These are phyloP conservation scores for Arabis alpina DNA, from an alignment of 345 rosid genomes.

Conservation along the genomic window DNA sequence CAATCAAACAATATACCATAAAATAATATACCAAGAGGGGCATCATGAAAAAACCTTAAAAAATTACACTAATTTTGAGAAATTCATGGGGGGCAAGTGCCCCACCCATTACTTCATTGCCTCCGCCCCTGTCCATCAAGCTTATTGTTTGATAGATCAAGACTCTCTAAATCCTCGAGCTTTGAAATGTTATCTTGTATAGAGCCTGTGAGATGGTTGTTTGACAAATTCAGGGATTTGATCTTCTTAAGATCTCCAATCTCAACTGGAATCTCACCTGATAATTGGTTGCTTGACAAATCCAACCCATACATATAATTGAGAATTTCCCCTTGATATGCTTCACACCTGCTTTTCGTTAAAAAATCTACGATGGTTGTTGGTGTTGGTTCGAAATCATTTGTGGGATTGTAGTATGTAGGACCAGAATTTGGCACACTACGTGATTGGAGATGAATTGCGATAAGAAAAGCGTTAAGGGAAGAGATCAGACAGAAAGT, in stretches of 20 bases:
- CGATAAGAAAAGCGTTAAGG: too few species aligned
- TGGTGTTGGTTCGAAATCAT: neutral
- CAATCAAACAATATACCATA: too few species aligned
- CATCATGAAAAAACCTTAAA: too few species aligned
- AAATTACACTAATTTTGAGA: too few species aligned
- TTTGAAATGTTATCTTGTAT: constrained; percentile 60
- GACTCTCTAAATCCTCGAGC: constrained; percentile 46
- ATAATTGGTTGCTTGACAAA: constrained; percentile 58
- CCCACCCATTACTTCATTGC: too few species aligned
- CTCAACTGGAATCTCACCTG: constrained; percentile 61
- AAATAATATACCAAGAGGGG: too few species aligned
- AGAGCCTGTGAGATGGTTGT: constrained; percentile 54
- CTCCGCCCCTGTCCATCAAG: too few species aligned
- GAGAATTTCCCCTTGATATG: constrained; percentile 38
- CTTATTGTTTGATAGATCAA: constrained; percentile 63
- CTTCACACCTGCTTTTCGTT: constrained; percentile 30
- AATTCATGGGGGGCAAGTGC: too few species aligned
- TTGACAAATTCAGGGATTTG: constrained; percentile 50
- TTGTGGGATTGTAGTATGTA: too few species aligned
- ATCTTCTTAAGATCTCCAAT: constrained; percentile 52
- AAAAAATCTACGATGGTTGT: constrained; percentile 15
- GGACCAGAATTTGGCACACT: too few species aligned
- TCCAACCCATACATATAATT: constrained; percentile 51
- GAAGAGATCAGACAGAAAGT: too few species aligned
- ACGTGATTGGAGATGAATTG: too few species aligned